Percentiles rank a stretch among this genome's conserved stretches.
These are phyloP conservation scores for Dryas integrifolia DNA, from an alignment of 331 rosid species.

Conservation along the genomic window DNA sequence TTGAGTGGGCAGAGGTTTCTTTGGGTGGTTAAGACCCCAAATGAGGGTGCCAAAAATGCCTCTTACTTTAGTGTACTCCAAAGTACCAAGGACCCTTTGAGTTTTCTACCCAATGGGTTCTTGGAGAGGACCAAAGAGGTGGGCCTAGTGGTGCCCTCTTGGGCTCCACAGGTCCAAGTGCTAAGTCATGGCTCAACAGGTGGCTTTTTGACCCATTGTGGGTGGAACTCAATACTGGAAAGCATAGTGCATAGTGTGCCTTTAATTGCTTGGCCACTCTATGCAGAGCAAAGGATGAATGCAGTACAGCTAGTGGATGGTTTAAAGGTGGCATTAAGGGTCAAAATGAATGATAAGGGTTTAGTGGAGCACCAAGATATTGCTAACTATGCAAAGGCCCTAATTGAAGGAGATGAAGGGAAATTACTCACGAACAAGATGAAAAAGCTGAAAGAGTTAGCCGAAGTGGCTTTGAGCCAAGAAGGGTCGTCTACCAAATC, in stretches of 20 bases:
- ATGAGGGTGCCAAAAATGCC: background rate
- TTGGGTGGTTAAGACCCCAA: conserved; percentile 28
- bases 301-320: conserved; percentile 9
- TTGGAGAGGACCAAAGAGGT: conserved; percentile 23
- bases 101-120: conserved; percentile 31
- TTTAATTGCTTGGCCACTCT: conserved; percentile 35
- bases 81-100: background rate
- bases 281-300: conserved; percentile 29
- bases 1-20: conserved; percentile 26
- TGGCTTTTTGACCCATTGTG: conserved; percentile 31
- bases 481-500: conserved; percentile 30
- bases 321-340: conserved; percentile 21
- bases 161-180: conserved; percentile 33
- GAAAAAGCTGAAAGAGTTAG: conserved; percentile 19
- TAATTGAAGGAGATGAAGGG: conserved; percentile 37
- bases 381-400: background rate
- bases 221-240: conserved; percentile 32
- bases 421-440: conserved; percentile 8
- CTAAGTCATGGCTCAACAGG: conserved; percentile 7
- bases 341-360: conserved; percentile 6
- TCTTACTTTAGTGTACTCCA: background rate
- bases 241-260: conserved; percentile 22
- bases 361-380: conserved; percentile 19
- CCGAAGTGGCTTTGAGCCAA: conserved; percentile 12
- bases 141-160: conserved; percentile 29